phyloP scores from a whole-genome alignment of 2,329 filamentous ascomycete species.

The Aaosphaeria pasadenensis region DNA sequence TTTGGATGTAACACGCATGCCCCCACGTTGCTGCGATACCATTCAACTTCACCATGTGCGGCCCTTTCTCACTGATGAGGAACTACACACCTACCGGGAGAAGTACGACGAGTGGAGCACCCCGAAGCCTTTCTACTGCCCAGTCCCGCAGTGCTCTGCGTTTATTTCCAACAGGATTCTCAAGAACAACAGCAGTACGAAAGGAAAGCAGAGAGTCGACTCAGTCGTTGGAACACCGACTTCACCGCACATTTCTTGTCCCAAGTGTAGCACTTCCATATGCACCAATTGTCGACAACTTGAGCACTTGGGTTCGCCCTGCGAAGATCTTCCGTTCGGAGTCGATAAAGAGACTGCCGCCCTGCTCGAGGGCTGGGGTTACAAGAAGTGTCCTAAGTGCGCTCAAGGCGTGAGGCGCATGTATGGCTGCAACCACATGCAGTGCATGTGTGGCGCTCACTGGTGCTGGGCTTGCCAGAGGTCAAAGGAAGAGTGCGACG shows the following conservation, averaged over 20 bases:
- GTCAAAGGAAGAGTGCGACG: constrained; percentile 30
- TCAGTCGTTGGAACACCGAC: constrained; percentile 24
- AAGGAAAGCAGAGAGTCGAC: constrained; percentile 19
- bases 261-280: constrained; percentile 41
- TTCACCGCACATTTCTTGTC: constrained; percentile 38
- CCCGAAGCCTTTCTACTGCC: constrained; percentile 48
- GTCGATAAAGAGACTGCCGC: constrained; percentile 35
- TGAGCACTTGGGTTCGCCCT: constrained; percentile 38
- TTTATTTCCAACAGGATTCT: constrained; percentile 41
- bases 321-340: constrained; percentile 28
- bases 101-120: constrained; percentile 51
- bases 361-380: constrained; percentile 43
- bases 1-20: constrained; percentile 41
- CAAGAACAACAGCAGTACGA: constrained; percentile 5
- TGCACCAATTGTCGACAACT: constrained; percentile 45
- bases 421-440: constrained; percentile 49
- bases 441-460: constrained; percentile 49
- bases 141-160: constrained; percentile 45
- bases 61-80: constrained; percentile 32
- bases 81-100: constrained; percentile 35
- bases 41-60: constrained; percentile 43
- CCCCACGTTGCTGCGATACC: constrained; percentile 44
- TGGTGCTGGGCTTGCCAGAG: constrained; percentile 49
- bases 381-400: constrained; percentile 52
- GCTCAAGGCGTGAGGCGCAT: constrained; percentile 47